Evolutionary conservation across 345 rosid species (phyloP), one percentile per base, ranked within the genome.

Genomic region (Arabidopsis suecica): DNA sequence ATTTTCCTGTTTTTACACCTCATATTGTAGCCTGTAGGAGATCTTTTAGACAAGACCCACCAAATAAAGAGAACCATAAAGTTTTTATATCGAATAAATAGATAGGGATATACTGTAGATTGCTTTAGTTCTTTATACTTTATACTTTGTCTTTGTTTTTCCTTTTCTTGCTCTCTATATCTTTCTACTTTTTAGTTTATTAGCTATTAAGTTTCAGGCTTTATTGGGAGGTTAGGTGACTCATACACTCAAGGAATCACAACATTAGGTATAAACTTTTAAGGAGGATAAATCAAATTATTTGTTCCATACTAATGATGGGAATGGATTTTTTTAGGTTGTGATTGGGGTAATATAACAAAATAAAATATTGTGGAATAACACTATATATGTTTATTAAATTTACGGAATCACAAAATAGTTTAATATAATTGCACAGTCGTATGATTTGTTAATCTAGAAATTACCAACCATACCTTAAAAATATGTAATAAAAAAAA

Each of bases 31-130:
- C 18, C 18, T 16, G 18, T 49, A 76, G 80, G 75, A 62, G 25
- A 69, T 69, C 44, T 63, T 56, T 25, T 76, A 76, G 80, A 69
- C 75, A 54, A 61, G 23, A 33, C 69, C 49, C 49, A 69, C 64
- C 64, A 20, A 76, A 76, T 69, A 61, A 77, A 77, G 61, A 64
- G 20, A 5, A 54, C 10, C 60, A 55, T 76, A 62, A 63, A 69
- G 66, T 36, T 69, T 45, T 51, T 1, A 34, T 14, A 54, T 64
- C 28, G 72, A 77, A 77, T 77, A 64, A 77, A 70, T 70, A 56
- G 80, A 62, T 64, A 63, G 76, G 76, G 76, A 77, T 70, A 77
- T 77, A 65, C 76, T 71, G 76, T 71, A 56, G 51, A 23, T 70
- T 57, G 33, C 68, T 77, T 69, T 77, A 62, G 53, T 55, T 63